Conservation (phyloP, 305 asterid species). For the Withania somnifera region DNA sequence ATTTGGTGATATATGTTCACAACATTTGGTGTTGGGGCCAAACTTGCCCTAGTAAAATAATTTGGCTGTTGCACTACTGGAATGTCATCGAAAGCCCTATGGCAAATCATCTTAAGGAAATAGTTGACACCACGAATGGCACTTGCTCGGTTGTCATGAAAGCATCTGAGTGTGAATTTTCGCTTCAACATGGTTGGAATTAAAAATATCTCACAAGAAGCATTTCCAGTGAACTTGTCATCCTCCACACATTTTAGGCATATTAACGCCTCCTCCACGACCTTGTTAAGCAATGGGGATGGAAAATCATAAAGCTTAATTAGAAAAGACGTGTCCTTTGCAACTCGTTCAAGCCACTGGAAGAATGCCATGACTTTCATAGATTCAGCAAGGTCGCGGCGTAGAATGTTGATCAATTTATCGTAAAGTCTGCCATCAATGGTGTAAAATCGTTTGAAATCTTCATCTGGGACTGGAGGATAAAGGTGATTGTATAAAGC, state of each 20-base stretch:
- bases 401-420: conserved; percentile 17
- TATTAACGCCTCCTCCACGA: conserved; percentile 25
- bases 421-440: conserved; percentile 39
- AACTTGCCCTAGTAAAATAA: background rate
- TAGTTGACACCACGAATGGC: conserved; percentile 19
- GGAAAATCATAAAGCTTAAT: conserved; percentile 22
- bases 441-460: conserved; percentile 38
- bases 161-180: conserved; percentile 16
- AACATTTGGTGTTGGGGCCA: background rate
- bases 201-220: background rate
- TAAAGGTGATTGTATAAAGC: background rate
- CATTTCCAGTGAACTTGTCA: conserved; percentile 3
- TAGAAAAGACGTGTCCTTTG: conserved; percentile 10
- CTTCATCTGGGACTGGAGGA: conserved; percentile 26
- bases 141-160: conserved; percentile 28
- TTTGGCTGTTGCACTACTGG: background rate
- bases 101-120: conserved; percentile 26
- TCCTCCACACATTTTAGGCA: conserved; percentile 31
- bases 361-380: conserved; percentile 42
- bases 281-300: conserved; percentile 5
- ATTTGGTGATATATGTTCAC: background rate
- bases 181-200: conserved; percentile 20
- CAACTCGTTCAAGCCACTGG: conserved; percentile 43
- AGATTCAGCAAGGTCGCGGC: conserved; percentile 41
- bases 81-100: conserved; percentile 44